These are phyloP conservation scores for Marvania coccoides DNA, from an alignment of 139 green algal species.

Conservation along the genomic window DNA sequence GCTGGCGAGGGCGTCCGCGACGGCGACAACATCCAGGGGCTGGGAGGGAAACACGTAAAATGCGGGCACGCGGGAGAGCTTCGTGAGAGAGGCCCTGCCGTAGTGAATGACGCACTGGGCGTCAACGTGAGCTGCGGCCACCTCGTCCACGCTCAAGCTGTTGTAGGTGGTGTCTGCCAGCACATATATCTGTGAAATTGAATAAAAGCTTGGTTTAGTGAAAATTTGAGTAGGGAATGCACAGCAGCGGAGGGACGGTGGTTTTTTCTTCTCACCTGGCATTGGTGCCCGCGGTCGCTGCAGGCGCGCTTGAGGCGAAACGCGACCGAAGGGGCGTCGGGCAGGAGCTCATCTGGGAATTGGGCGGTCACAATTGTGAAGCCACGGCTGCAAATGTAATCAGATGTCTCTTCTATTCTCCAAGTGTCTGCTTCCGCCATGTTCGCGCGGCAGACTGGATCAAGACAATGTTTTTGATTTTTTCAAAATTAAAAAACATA, in stretches of 20 bases:
- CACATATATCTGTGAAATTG: slow-evolving; percentile 51
- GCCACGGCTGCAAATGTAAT: slow-evolving; percentile 34
- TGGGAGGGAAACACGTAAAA: slow-evolving; percentile 71
- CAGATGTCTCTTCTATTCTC: slow-evolving; percentile 25
- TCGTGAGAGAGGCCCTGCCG: slow-evolving; percentile 71
- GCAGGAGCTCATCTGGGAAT: slow-evolving; percentile 62
- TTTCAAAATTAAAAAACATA: background rate
- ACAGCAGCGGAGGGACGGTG: no score
- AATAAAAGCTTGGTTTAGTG: background rate
- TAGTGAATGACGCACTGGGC: slow-evolving; percentile 87
- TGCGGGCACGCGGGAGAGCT: slow-evolving; percentile 54
- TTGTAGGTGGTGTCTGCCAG: slow-evolving; percentile 83
- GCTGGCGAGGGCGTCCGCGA: background rate
- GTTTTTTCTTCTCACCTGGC: background rate
- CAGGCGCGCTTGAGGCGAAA: background rate
- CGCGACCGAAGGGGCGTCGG: slow-evolving; percentile 21
- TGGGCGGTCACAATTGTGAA: slow-evolving; percentile 53
- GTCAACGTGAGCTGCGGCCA: slow-evolving; percentile 64
- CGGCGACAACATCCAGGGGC: slow-evolving; percentile 3
- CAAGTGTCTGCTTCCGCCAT: slow-evolving; percentile 3
- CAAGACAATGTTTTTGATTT: background rate
- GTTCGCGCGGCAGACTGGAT: background rate
- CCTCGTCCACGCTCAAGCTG: slow-evolving; percentile 68
- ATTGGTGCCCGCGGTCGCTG: slow-evolving; percentile 10
- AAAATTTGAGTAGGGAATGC: background rate